phyloP scores from a whole-genome alignment of 225 moss, liverwort and hornwort genomes.

The Neckera pumila region DNA sequence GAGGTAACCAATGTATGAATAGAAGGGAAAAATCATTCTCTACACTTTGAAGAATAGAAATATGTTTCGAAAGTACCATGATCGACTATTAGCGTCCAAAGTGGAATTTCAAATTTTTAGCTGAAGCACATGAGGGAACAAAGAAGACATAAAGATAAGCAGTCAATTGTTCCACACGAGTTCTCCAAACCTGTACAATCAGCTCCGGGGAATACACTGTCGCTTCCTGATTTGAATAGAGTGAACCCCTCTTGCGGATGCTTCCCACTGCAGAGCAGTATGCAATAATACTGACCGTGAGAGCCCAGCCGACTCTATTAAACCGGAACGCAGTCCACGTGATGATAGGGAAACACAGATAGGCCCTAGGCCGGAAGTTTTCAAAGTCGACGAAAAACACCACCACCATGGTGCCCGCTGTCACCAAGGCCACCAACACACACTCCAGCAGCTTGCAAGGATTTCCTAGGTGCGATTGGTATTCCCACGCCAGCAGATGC shows the following conservation, averaged over 20 bases:
- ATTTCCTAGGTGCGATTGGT: neutral
- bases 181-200: constrained; percentile 41
- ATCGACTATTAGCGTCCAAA: neutral
- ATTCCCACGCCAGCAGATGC: constrained; percentile 21
- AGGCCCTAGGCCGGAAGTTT: constrained; percentile 45
- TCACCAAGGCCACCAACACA: neutral
- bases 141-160: neutral
- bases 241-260: constrained; percentile 31
- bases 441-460: constrained; percentile 30
- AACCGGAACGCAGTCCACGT: constrained; percentile 67
- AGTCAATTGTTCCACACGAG: neutral
- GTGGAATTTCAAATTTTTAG: neutral
- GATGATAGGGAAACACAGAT: constrained; percentile 67
- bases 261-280: constrained; percentile 35
- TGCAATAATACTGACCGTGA: constrained; percentile 32
- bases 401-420: constrained; percentile 4
- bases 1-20: neutral
- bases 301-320: constrained; percentile 59
- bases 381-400: constrained; percentile 39
- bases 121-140: neutral
- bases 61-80: neutral
- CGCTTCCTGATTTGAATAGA: constrained; percentile 41
- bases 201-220: constrained; percentile 32
- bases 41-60: neutral
- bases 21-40: neutral